A percentile compares a stretch with the other conserved stretches of the same genome.
phyloP scores from a whole-genome alignment of 1,284 basidiomycete genomes.

The Mycena sp. region DNA sequence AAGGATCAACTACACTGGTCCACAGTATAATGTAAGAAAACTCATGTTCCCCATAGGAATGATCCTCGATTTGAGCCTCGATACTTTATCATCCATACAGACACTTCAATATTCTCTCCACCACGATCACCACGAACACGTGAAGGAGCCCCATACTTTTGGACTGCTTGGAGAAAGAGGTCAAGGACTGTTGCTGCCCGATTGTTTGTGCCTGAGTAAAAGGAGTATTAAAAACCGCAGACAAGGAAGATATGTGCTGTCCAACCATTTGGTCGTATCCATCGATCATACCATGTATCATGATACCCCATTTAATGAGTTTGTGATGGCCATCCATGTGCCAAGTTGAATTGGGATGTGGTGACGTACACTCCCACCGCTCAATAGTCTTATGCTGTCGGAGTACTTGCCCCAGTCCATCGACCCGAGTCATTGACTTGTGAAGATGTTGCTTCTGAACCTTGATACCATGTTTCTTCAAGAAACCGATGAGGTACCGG shows the following conservation, averaged over 20 bases:
- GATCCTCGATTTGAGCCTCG: too few species aligned
- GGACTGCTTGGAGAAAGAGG: too few species aligned
- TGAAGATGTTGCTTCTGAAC: constrained; percentile 29
- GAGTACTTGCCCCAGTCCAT: constrained; percentile 23
- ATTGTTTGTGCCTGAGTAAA: too few species aligned
- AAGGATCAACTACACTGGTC: background rate
- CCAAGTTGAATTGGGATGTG: constrained; percentile 53
- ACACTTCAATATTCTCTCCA: too few species aligned
- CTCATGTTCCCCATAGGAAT: too few species aligned
- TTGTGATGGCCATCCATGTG: too few species aligned
- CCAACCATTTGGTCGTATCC: constrained; percentile 33
- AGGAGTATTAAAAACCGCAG: background rate
- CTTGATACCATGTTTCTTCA: constrained; percentile 25
- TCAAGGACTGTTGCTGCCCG: too few species aligned
- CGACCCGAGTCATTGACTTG: constrained; percentile 28
- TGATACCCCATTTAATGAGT: constrained; percentile 55
- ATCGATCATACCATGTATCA: constrained; percentile 59
- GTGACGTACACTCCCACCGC: constrained; percentile 42
- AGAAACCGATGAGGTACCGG: constrained; percentile 33
- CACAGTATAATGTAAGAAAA: background rate
- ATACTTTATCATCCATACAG: too few species aligned
- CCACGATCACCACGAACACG: too few species aligned
- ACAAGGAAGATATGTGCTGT: background rate
- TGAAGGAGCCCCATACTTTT: too few species aligned
- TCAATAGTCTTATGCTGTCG: constrained; percentile 23